Conservation (phyloP, 805 yeast genomes). For the Myxozyma sirexii region DNA sequence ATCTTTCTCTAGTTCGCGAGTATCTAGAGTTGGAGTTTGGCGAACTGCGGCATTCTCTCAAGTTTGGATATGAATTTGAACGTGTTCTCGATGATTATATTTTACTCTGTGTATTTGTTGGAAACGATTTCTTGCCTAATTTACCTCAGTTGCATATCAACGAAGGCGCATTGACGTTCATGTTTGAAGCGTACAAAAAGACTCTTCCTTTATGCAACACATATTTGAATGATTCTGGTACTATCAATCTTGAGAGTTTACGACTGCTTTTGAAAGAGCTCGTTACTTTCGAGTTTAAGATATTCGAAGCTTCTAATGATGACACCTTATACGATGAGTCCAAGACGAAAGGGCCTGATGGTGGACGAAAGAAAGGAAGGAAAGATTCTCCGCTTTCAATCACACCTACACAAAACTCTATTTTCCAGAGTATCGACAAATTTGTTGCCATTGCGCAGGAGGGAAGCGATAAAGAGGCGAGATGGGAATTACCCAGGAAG, state of each 20-base stretch:
- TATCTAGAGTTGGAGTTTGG: slow-evolving; percentile 84
- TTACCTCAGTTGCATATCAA: slow-evolving; percentile 90
- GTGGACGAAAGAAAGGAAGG: slow-evolving; percentile 2
- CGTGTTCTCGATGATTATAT: slow-evolving; percentile 89
- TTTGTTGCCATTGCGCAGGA: slow-evolving; percentile 10
- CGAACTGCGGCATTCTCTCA: slow-evolving; percentile 63
- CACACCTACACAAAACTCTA: slow-evolving; percentile 59
- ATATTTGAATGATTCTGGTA: slow-evolving; percentile 80
- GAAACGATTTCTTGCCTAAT: slow-evolving; percentile 97
- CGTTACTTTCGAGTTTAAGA: slow-evolving; percentile 78
- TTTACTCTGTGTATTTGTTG: slow-evolving; percentile 88
- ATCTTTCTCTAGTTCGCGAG: slow-evolving; percentile 85
- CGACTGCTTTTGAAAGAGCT: slow-evolving; percentile 74
- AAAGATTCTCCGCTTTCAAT: background rate
- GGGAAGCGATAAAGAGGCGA: background rate
- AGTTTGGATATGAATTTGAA: slow-evolving; percentile 80
- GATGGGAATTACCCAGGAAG: slow-evolving; percentile 18
- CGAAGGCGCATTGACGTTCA: slow-evolving; percentile 94
- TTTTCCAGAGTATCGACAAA: slow-evolving; percentile 47
- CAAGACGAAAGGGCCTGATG: slow-evolving; percentile 1
- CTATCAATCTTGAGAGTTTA: slow-evolving; percentile 72
- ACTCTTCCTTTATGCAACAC: slow-evolving; percentile 75
- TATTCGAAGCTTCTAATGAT: slow-evolving; percentile 72
- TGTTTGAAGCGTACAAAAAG: slow-evolving; percentile 84
- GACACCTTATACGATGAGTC: slow-evolving; percentile 18